Evolutionary conservation across 2,329 filamentous ascomycete genomes (phyloP).

Genomic region (Fusarium begoniae): DNA sequence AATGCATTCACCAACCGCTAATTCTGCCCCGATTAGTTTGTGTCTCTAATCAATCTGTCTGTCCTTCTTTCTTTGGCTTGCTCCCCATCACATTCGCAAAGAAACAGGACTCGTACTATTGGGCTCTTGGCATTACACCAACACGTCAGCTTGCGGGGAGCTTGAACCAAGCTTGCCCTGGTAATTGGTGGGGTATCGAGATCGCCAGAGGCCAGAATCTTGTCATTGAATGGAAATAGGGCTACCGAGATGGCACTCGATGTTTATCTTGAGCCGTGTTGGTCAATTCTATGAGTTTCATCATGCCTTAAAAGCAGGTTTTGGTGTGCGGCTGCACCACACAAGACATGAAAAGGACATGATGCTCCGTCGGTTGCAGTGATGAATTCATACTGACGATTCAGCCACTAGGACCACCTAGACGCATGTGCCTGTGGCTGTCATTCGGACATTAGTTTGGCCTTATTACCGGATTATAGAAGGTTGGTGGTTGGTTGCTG

Average conservation of each 20-base stretch:
- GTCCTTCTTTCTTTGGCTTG: neutral
- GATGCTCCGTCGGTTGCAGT: neutral
- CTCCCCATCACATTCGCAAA: neutral
- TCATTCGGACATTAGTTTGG: neutral
- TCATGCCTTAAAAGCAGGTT: constrained; percentile 21
- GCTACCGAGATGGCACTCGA: neutral
- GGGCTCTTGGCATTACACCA: constrained; percentile 14
- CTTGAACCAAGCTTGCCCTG: constrained; percentile 13
- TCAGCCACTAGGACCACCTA: neutral
- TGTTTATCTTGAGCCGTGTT: neutral
- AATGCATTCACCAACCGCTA: neutral
- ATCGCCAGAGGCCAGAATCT: constrained; percentile 8
- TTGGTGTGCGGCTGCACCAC: neutral
- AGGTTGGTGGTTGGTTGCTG: neutral
- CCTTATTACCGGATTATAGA: constrained; percentile 14
- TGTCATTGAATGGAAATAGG: constrained; percentile 2
- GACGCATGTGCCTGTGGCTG: neutral
- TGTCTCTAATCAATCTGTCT: neutral
- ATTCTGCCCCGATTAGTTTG: neutral
- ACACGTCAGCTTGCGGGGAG: constrained; percentile 30
- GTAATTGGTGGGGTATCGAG: constrained; percentile 29
- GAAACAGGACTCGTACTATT: neutral
- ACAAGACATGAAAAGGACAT: neutral
- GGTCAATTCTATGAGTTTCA: neutral
- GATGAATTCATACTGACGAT: constrained; percentile 12